Evolutionary conservation across 306 rosid genomes (phyloP), one percentile per base, ranked within the genome.

Genomic region (Sicyos baderoa): DNA sequence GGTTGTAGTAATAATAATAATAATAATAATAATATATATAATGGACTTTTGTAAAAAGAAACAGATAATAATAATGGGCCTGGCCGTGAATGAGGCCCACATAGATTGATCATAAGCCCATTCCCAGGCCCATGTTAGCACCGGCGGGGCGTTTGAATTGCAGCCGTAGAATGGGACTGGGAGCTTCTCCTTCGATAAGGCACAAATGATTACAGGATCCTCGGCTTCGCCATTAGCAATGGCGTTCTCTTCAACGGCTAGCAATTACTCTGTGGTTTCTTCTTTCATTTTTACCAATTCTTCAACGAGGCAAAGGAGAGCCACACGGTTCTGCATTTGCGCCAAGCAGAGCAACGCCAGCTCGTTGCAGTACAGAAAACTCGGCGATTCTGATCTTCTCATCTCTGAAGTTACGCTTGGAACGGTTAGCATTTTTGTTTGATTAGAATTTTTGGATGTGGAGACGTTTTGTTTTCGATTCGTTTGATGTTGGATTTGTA

Each of bases 331-430:
- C 47, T 27, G 70, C 49, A 44, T 82, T 47, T 76, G 71, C 37
- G 85, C 91, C 21, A 77, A 45, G 55, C 77, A 29, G 4, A 70
- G 40, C 66, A 69, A 72, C 27, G 75, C 76, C 18, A 75, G 65
- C 13, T 74, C 84, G 11, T 74, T 89, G 75, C 80, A 86, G 82
- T 86, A 78, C 76, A 65, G 86, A 63, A 93, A 82, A 23, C 86
- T 93, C 9, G 97, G 96, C 10, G 94, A 93, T 45, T 93, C 97
- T 22, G 94, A 93, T 88, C 97, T 88, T 29, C 76, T 62, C 54
- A 75, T 93, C 40, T 89, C 96, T 70, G 98, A 93, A 79, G 80
- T 93, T 74, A 88, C 95, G 44, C 77, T 83, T 18, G 97, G 96
- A 44, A 93, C 98, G 23, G 96, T 89, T 80, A 75, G 3, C 14